Percentiles rank a stretch among this genome's conserved stretches.
phyloP scores from a whole-genome alignment of 352 stramenopile species.

The Thalassiosira mediterranea region DNA sequence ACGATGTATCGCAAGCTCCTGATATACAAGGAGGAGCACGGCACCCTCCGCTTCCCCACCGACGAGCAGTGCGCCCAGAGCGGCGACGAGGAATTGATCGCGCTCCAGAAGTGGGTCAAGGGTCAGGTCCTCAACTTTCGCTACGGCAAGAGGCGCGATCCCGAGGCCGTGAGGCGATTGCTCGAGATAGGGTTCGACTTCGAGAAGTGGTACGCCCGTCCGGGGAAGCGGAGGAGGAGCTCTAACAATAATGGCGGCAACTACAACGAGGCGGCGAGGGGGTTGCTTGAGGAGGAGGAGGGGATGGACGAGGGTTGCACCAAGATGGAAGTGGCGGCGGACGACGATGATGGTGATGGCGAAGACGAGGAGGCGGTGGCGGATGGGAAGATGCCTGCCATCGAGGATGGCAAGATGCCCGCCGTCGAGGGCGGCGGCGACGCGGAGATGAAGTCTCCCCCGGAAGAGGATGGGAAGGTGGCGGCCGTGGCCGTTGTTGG shows the following conservation, averaged over 20 bases:
- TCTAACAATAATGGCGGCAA: not conserved
- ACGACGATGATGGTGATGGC: too few relatives aligned
- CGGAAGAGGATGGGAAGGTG: too few relatives aligned
- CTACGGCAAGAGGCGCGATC: constrained; percentile 31
- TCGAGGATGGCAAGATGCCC: too few relatives aligned
- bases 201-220: constrained; percentile 51
- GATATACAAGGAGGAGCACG: constrained; percentile 48
- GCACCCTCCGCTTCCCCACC: constrained; percentile 43
- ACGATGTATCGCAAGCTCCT: constrained; percentile 48
- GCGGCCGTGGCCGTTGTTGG: too few relatives aligned
- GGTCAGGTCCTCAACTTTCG: constrained; percentile 33
- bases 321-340: too few relatives aligned
- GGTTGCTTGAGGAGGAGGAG: too few relatives aligned
- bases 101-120: constrained; percentile 50
- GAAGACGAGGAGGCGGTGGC: not conserved
- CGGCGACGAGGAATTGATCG: constrained; percentile 33
- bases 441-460: too few relatives aligned
- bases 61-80: constrained; percentile 46
- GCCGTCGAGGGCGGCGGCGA: too few relatives aligned
- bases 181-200: constrained; percentile 50
- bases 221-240: constrained; percentile 23
- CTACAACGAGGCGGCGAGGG: too few relatives aligned
- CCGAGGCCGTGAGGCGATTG: constrained; percentile 19
- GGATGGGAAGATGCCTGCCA: constrained; percentile 11
- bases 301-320: too few relatives aligned